Evolutionary conservation across 805 yeast genomes (phyloP).

Genomic region (Wickerhamiella cacticola): DNA sequence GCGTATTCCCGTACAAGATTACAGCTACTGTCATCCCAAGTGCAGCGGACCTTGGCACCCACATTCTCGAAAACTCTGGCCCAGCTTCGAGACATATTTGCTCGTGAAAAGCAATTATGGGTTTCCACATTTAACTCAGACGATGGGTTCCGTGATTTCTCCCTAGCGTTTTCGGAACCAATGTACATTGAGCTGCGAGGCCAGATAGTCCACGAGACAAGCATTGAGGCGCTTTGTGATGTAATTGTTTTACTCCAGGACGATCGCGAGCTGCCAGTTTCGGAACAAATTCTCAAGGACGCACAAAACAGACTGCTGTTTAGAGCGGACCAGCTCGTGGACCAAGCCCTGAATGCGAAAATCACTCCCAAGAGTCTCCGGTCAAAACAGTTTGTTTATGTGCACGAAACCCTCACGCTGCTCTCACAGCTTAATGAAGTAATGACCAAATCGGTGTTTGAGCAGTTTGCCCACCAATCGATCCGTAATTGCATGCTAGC

Average conservation of each 20-base stretch:
- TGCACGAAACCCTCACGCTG: slow-evolving; percentile 42
- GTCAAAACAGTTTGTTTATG: slow-evolving; percentile 17
- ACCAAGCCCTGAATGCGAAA: slow-evolving; percentile 50
- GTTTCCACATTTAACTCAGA: slow-evolving; percentile 38
- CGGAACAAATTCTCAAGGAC: slow-evolving; percentile 61
- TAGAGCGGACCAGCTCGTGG: slow-evolving; percentile 58
- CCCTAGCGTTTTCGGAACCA: slow-evolving; percentile 59
- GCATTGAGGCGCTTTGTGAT: slow-evolving; percentile 60
- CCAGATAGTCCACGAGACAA: slow-evolving; percentile 55
- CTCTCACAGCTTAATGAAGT: slow-evolving; percentile 70
- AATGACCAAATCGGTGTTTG: slow-evolving; percentile 63
- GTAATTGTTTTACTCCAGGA: slow-evolving; percentile 26
- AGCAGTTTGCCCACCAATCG: slow-evolving; percentile 76
- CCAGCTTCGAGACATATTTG: slow-evolving; percentile 53
- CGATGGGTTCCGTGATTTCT: slow-evolving; percentile 41
- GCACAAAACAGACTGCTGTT: slow-evolving; percentile 72
- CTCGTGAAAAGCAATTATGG: slow-evolving; percentile 40
- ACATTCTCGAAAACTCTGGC: slow-evolving; percentile 42
- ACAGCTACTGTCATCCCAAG: slow-evolving; percentile 13
- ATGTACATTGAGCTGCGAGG: slow-evolving; percentile 60
- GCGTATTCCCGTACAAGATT: slow-evolving; percentile 6
- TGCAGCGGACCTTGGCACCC: slow-evolving; percentile 11
- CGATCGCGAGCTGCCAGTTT: slow-evolving; percentile 38
- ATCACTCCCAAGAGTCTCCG: slow-evolving; percentile 56
- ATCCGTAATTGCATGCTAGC: slow-evolving; percentile 63